Evolutionary conservation across 2,329 filamentous ascomycete genomes (phyloP).

Genomic region (Aspergillus unguis): DNA sequence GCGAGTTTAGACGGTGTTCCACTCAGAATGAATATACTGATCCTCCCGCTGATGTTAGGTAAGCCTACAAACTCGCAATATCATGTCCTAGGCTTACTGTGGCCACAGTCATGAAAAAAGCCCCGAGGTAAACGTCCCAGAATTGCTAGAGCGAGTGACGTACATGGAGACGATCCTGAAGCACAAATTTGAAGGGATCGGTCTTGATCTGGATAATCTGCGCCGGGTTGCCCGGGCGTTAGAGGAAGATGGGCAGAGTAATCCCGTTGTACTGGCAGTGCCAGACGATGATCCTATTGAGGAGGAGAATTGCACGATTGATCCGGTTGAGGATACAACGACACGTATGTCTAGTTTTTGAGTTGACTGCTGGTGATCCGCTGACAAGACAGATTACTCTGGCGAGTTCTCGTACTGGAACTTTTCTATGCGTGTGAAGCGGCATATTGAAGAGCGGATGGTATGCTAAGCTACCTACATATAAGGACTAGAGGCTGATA

Average conservation of each 20-base stretch:
- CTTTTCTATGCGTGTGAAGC: slow-evolving; percentile 52
- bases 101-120: neutral
- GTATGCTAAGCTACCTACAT: neutral
- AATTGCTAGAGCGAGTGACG: slow-evolving; percentile 7
- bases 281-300: slow-evolving; percentile 1
- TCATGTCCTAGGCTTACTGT: neutral
- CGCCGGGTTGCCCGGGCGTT: slow-evolving; percentile 5
- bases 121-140: slow-evolving; percentile 1
- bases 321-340: slow-evolving; percentile 14
- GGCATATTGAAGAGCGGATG: slow-evolving; percentile 45
- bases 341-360: slow-evolving; percentile 6
- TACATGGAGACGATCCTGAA: slow-evolving; percentile 17
- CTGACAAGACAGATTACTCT: slow-evolving; percentile 44
- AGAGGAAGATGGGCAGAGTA: neutral
- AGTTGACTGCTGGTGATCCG: neutral
- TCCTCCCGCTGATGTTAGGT: too few species aligned
- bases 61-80: too few species aligned
- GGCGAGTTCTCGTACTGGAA: slow-evolving; percentile 55
- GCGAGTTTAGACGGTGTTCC: slow-evolving; percentile 12
- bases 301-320: slow-evolving; percentile 14
- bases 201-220: slow-evolving; percentile 8
- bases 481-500: neutral
- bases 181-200: slow-evolving; percentile 7
- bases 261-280: neutral
- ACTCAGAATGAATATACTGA: neutral